phyloP scores from a whole-genome alignment of 2,329 filamentous ascomycete species.

The Ascosphaera pollenicola region DNA sequence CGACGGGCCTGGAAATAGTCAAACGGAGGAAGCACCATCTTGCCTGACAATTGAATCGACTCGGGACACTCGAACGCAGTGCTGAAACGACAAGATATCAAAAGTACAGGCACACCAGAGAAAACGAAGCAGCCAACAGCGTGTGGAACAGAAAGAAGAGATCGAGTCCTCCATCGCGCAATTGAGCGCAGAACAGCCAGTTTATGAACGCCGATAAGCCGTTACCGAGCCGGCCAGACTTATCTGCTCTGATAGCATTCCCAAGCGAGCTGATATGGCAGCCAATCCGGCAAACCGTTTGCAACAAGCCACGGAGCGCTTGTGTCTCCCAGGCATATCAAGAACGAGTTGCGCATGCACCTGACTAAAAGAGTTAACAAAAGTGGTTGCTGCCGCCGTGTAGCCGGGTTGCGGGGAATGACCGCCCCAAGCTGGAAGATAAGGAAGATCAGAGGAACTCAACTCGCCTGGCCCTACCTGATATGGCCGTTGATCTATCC shows the following conservation, averaged over 20 bases:
- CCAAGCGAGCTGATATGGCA: not conserved
- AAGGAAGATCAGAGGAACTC: not conserved
- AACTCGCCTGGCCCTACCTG: not conserved
- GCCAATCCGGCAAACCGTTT: not conserved
- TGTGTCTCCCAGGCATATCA: not conserved
- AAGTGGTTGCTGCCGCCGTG: not conserved
- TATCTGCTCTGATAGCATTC: not conserved
- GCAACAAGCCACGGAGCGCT: not conserved
- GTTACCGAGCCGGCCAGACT: not conserved
- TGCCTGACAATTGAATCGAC: constrained; percentile 1
- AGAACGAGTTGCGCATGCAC: not conserved
- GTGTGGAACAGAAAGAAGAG: not conserved
- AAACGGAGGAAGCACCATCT: constrained; percentile 28
- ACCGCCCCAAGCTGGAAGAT: not conserved
- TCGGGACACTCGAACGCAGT: not conserved
- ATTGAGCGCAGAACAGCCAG: not conserved
- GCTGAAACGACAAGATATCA: not conserved
- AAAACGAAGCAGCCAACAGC: not conserved
- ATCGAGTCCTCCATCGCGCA: not conserved
- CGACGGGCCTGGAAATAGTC: constrained; percentile 49
- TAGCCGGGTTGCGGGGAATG: too few species aligned
- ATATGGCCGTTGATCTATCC: not conserved
- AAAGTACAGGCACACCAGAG: not conserved
- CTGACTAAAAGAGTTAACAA: not conserved
- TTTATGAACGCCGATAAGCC: not conserved